Evolutionary conservation across 2,329 filamentous ascomycete species (phyloP).

Genomic region (Penicillium sp.): DNA sequence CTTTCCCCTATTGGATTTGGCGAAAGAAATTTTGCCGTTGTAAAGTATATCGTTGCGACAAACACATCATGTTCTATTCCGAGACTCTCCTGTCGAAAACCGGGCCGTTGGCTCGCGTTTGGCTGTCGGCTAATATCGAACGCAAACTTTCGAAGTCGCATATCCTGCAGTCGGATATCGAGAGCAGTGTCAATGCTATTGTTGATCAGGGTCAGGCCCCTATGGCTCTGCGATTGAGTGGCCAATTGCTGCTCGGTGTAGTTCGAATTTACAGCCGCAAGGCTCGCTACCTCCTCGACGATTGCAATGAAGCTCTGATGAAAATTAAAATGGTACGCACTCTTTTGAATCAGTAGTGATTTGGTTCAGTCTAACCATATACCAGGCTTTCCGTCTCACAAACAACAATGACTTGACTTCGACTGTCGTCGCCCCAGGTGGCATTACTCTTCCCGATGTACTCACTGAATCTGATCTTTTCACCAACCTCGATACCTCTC

Average conservation of each 20-base stretch:
- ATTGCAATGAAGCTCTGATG: conserved; percentile 94
- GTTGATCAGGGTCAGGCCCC: conserved; percentile 90
- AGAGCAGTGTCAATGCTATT: conserved; percentile 92
- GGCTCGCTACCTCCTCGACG: conserved; percentile 90
- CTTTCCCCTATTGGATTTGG: conserved; percentile 21
- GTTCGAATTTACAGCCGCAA: conserved; percentile 98
- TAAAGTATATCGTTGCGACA: conserved; percentile 12
- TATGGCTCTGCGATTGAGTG: conserved; percentile 89
- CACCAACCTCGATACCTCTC: conserved; percentile 77
- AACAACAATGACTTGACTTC: conserved; percentile 95
- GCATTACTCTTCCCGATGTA: conserved; percentile 84
- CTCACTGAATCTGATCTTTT: conserved; percentile 92
- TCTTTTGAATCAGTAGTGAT: neutral
- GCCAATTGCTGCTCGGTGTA: conserved; percentile 90
- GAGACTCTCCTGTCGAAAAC: conserved; percentile 95
- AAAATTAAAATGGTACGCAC: conserved; percentile 92
- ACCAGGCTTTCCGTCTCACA: conserved; percentile 86
- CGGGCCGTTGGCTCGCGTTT: conserved; percentile 93
- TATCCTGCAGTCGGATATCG: conserved; percentile 90
- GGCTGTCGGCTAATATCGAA: conserved; percentile 96
- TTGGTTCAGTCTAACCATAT: conserved; percentile 7
- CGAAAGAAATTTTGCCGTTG: conserved; percentile 39
- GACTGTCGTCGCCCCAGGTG: conserved; percentile 75
- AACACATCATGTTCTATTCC: conserved; percentile 83
- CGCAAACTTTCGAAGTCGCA: conserved; percentile 97